Conservation (phyloP, 2,329 filamentous ascomycete genomes). For the Fusarium citri region DNA sequence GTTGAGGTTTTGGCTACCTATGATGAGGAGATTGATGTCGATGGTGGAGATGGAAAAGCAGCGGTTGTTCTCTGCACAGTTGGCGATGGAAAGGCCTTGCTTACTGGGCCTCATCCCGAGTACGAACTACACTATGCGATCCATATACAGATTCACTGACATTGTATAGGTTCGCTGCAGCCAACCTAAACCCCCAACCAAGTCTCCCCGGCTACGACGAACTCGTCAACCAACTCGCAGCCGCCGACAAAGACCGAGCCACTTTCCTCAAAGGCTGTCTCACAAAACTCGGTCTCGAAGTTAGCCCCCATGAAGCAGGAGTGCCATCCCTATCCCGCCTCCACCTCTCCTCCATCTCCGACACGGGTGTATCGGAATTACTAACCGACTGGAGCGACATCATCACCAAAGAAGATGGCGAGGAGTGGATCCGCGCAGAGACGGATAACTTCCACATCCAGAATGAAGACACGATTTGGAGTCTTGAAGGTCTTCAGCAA, state of each 20-base stretch:
- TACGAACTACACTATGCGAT: slow-evolving; percentile 51
- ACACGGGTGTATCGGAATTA: slow-evolving; percentile 74
- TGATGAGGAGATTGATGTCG: slow-evolving; percentile 77
- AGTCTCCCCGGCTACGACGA: slow-evolving; percentile 76
- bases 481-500: slow-evolving; percentile 64
- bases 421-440: slow-evolving; percentile 81
- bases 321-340: slow-evolving; percentile 84
- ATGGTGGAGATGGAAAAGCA: slow-evolving; percentile 77
- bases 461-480: slow-evolving; percentile 71
- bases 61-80: slow-evolving; percentile 87
- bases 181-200: slow-evolving; percentile 77
- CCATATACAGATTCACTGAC: neutral
- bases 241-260: slow-evolving; percentile 76
- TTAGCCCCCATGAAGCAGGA: slow-evolving; percentile 74
- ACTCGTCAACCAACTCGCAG: slow-evolving; percentile 74
- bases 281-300: slow-evolving; percentile 81
- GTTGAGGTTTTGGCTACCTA: slow-evolving; percentile 88
- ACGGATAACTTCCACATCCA: slow-evolving; percentile 86
- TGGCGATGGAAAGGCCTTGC: slow-evolving; percentile 80
- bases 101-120: slow-evolving; percentile 95
- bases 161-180: slow-evolving; percentile 78
- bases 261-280: slow-evolving; percentile 85
- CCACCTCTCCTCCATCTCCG: slow-evolving; percentile 79
- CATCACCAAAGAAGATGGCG: slow-evolving; percentile 72
- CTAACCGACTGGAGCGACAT: slow-evolving; percentile 75